A percentile compares a stretch with the other conserved stretches of the same genome.
Conservation (phyloP, 192 early-diverging fungal species). For the Backusella liffmaniae region DNA sequence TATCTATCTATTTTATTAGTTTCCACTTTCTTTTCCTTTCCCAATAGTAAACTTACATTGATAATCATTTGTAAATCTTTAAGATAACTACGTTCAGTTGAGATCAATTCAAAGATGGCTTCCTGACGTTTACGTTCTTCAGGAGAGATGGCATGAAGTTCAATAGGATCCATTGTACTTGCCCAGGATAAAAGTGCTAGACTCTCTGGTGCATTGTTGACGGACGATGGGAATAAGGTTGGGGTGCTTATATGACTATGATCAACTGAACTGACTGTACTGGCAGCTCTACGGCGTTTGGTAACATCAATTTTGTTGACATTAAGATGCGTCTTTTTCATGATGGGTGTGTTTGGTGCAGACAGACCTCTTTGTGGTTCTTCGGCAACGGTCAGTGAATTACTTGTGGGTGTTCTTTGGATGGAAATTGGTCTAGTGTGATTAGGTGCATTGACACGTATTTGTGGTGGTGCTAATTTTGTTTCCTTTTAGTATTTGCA, state of each 20-base stretch:
- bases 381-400: background rate
- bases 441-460: background rate
- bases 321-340: slow-evolving; percentile 19
- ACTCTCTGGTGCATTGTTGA: slow-evolving; percentile 5
- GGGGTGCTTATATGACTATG: slow-evolving; percentile 15
- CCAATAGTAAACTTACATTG: slow-evolving; percentile 43
- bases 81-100: slow-evolving; percentile 75
- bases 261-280: slow-evolving; percentile 21
- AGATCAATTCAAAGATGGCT: slow-evolving; percentile 77
- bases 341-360: slow-evolving; percentile 31
- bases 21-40: background rate
- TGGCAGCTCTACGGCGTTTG: slow-evolving; percentile 29
- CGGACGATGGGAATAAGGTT: slow-evolving; percentile 7
- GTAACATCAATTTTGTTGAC: slow-evolving; percentile 12
- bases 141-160: slow-evolving; percentile 42
- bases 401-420: background rate
- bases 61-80: slow-evolving; percentile 71
- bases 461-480: background rate
- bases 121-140: slow-evolving; percentile 79
- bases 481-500: too few relatives aligned
- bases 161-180: slow-evolving; percentile 42
- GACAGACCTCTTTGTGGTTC: slow-evolving; percentile 19
- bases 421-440: background rate
- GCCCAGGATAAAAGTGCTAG: slow-evolving; percentile 41
- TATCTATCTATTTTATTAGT: slow-evolving; percentile 34